A percentile compares a stretch with the other conserved stretches of the same genome.
These are phyloP conservation scores for Ascochyta lentis DNA, from an alignment of 2,329 filamentous ascomycete species.

Conservation along the genomic window DNA sequence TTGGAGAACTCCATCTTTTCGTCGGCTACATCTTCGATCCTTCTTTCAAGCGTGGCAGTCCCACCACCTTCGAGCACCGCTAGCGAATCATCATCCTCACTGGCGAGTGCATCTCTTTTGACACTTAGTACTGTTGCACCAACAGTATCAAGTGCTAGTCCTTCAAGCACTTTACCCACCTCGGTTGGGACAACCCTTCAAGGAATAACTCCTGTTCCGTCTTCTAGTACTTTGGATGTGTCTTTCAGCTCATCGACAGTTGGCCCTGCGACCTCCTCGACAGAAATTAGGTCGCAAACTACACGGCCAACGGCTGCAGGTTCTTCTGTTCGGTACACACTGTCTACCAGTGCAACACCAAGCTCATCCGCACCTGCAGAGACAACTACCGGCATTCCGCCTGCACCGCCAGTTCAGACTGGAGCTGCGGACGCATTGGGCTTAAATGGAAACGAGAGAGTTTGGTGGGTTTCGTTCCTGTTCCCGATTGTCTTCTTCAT, in stretches of 20 bases:
- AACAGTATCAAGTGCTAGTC: not conserved
- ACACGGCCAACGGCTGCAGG: constrained; percentile 17
- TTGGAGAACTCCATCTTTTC: not conserved
- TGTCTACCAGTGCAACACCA: constrained; percentile 21
- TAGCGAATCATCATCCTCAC: not conserved
- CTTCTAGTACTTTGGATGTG: not conserved
- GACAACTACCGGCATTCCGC: constrained; percentile 29
- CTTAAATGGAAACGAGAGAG: constrained; percentile 27
- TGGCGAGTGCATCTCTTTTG: not conserved
- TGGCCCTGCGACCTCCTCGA: not conserved
- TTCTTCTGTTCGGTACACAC: constrained; percentile 23
- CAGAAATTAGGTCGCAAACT: constrained; percentile 1
- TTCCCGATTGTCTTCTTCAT: constrained; percentile 22
- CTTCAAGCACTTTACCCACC: not conserved
- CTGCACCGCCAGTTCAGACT: constrained; percentile 30
- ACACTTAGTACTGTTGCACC: not conserved
- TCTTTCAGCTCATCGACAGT: not conserved
- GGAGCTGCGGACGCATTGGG: constrained; percentile 20
- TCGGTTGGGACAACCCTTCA: not conserved
- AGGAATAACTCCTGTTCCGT: not conserved
- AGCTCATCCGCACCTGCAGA: constrained; percentile 21
- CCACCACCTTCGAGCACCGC: not conserved
- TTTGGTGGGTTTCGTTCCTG: constrained; percentile 43
- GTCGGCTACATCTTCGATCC: not conserved
- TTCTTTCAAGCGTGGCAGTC: not conserved